Base-by-base conservation (phyloP, 768 basidiomycete species). In the Leccinum truebloodii region DNA sequence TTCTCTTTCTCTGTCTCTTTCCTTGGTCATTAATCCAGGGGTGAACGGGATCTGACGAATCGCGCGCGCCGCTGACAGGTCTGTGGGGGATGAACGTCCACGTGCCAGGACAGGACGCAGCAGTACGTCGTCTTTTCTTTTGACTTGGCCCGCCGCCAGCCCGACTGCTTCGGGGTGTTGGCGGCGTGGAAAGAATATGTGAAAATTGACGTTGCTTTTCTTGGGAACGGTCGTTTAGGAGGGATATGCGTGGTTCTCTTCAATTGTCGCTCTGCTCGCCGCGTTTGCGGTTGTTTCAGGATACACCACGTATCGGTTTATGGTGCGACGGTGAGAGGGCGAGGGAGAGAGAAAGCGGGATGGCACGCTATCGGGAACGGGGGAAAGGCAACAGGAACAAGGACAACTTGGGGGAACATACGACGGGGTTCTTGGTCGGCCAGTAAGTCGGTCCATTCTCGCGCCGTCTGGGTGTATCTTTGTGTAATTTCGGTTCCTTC, bases 51-150 rank as follows among this genome's bases (percentile, higher is more conserved):
- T 51, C 48, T 50, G 37, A 58, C 12, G 44, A 52, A 12, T 12
- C 3, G 48, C 14, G 14, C 48, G 12, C 14, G 41, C 48, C 22
- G 14, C 14, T 18, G 30, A 35, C 58, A 87, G 89, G 92, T 81
- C 76, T 97, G 14, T 96, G 94, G 95, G 95, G 96, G 13, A 98
- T 98, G 96, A 99, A 98, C 78, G 95, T 98, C 0, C 90, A 91
- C 65, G 97, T 99, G 1, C 97, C 97, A 0, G 95, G 95, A 0
- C 82, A 97, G 70, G 86, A 84, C 54, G 73, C 83, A 10, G 14
- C 59, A 13, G 87, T 85, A 44, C 54, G 71, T 57, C 20, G 2
- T 18, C 53, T 18, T 18, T 26, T 14, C 52, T 6, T 12, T 34
- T 7, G 3, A 52, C 20, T 46, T 22, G 20, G 12, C 44, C 41